Base-by-base conservation (phyloP, 805 yeast genomes). In the Saccharomycopsis olivae region DNA sequence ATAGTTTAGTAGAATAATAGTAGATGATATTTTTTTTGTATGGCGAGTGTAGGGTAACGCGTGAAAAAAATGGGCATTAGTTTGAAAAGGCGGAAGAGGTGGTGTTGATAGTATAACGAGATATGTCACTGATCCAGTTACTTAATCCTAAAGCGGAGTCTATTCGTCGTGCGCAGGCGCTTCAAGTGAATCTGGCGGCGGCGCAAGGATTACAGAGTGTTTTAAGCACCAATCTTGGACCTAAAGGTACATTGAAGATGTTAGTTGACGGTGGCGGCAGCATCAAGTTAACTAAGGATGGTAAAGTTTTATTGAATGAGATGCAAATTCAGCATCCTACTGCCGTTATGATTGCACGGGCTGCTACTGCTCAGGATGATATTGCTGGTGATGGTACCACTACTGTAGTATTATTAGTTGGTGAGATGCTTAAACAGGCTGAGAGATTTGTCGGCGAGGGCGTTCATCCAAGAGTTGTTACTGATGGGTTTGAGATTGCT, bases 361-460 rank as follows among this genome's bases (percentile, higher is more conserved):
- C 97, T 11, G 98, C 98, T 36, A 77, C 95, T 34, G 96, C 98
- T 0, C 98, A 92, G 62, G 98, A 92, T 60, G 98, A 92, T 61
- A 86, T 92, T 56, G 84, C 97, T n/a, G 98, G 98, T 37, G 98
- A 92, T 61, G 98, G 98, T 49, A 92, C 98, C 40, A 89, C 97
- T 4, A 82, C 96, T 2, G 98, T 92, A 40, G 89, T 88, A 33
- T 68, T 94, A 47, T 70, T 88, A 40, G 98, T 92, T 32, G 98
- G 98, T 41, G 96, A 89, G 59, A 66, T 92, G 46, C 70, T 92
- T 57, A 85, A 84, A 58, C 97, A 92, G 61, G 96, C 97, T 20
- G 92, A 89, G 58, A 72, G 96, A 51, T 88, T 74, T 57, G 76
- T 85, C 43, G 71, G 77, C 49, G 98, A 92, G 63, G 98, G 98